Percentiles rank a stretch among this genome's conserved stretches.
These are phyloP conservation scores for Fusarium agapanthi DNA, from an alignment of 2,329 filamentous ascomycete species.

Conservation along the genomic window DNA sequence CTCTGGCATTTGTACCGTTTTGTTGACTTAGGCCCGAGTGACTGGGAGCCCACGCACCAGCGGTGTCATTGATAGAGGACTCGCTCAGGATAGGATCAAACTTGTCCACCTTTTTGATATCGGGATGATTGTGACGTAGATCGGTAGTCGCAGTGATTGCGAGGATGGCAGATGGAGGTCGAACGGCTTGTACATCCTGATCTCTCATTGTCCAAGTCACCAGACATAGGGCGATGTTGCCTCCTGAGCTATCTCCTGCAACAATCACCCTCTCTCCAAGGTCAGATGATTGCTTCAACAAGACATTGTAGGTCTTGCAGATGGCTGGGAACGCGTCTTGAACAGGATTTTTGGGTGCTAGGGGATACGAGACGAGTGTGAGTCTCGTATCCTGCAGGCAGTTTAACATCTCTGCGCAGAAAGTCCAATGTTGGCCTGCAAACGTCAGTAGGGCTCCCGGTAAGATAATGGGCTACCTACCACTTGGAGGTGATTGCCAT, in stretches of 20 bases:
- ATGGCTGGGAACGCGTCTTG: conserved; percentile 57
- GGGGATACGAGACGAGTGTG: conserved; percentile 60
- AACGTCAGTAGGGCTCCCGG: fast-evolving
- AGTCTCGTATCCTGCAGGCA: conserved; percentile 52
- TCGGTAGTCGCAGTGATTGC: conserved; percentile 57
- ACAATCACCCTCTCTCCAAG: conserved; percentile 55
- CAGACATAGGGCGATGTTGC: conserved; percentile 57
- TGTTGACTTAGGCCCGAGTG: not conserved
- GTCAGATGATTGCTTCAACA: conserved; percentile 51
- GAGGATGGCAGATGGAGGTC: conserved; percentile 48
- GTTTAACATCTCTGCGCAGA: conserved; percentile 56
- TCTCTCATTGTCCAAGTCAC: conserved; percentile 47
- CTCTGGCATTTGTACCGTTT: fast-evolving
- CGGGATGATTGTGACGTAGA: conserved; percentile 33
- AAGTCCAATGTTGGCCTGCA: conserved; percentile 55
- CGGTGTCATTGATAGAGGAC: conserved; percentile 33
- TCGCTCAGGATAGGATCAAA: conserved; percentile 40
- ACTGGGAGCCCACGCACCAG: conserved; percentile 37
- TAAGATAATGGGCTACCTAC: conserved; percentile 25
- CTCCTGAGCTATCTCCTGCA: conserved; percentile 65
- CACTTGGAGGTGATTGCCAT: conserved; percentile 60
- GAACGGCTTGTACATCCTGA: conserved; percentile 28
- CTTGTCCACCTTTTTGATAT: conserved; percentile 27
- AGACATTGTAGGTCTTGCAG: conserved; percentile 52
- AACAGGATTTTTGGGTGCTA: conserved; percentile 63